These are phyloP conservation scores for Saccharomyces kudriavzevii DNA, from an alignment of 805 yeast genomes.

Conservation along the genomic window DNA sequence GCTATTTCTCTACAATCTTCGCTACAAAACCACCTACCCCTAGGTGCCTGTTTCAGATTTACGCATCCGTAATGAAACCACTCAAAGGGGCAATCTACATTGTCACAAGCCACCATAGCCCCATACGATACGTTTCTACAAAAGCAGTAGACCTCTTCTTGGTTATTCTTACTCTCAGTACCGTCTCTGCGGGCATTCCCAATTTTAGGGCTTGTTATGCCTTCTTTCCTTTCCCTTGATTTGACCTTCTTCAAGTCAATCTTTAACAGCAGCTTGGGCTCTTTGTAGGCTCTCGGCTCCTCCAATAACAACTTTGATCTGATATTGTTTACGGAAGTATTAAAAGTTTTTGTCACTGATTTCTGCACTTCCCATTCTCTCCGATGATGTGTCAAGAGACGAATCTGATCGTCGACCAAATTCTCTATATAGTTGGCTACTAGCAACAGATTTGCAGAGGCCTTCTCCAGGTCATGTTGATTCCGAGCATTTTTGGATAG, in stretches of 20 bases:
- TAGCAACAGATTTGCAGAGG: constrained; percentile 3
- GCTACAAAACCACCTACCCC: constrained; percentile 68
- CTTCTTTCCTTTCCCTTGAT: constrained; percentile 4
- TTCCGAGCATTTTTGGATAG: constrained; percentile 1
- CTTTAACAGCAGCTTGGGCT: constrained; percentile 1
- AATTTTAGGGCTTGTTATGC: constrained; percentile 2
- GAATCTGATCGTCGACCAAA: constrained; percentile 9
- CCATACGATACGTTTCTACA: constrained; percentile 49
- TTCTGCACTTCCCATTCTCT: constrained; percentile 7
- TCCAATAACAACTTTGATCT: neutral
- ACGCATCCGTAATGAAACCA: constrained; percentile 82
- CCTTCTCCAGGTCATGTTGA: neutral
- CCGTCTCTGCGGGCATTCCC: constrained; percentile 2
- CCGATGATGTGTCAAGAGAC: constrained; percentile 5
- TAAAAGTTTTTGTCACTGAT: neutral
- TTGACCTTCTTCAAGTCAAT: constrained; percentile 3
- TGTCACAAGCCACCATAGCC: constrained; percentile 87
- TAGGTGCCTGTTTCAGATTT: constrained; percentile 45
- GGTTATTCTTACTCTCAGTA: constrained; percentile 1
- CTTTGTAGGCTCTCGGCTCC: neutral
- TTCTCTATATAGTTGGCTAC: constrained; percentile 11
- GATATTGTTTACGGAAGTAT: neutral
- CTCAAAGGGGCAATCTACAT: constrained; percentile 57
- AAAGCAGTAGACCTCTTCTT: constrained; percentile 34
- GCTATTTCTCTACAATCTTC: constrained; percentile 26